phyloP scores from a whole-genome alignment of 2,329 filamentous ascomycete genomes.

The Coniella lustricola region DNA sequence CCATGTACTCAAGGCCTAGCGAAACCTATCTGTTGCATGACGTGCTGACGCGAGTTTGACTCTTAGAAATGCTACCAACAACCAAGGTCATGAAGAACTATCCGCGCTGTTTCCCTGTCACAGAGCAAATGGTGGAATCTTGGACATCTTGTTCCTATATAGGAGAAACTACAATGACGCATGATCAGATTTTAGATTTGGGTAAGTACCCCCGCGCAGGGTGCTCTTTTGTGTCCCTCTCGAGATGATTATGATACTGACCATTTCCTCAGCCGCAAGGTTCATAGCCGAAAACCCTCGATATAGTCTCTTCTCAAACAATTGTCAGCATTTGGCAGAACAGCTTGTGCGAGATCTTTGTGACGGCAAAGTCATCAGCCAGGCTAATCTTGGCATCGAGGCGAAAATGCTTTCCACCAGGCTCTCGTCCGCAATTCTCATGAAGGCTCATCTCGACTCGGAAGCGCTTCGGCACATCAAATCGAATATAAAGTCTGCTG shows the following conservation, averaged over 20 bases:
- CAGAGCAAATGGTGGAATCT: slow-evolving; percentile 21
- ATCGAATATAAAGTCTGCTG: slow-evolving; percentile 14
- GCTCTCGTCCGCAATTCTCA: slow-evolving; percentile 22
- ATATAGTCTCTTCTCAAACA: slow-evolving; percentile 26
- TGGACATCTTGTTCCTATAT: slow-evolving; percentile 27
- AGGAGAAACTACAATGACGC: slow-evolving; percentile 26
- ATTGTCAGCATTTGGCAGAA: slow-evolving; percentile 27
- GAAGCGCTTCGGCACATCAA: slow-evolving; percentile 11
- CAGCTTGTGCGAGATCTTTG: slow-evolving; percentile 25
- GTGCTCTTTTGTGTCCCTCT: not conserved
- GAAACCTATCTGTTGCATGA: not conserved
- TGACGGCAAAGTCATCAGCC: slow-evolving; percentile 25
- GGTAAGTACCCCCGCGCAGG: slow-evolving; percentile 18
- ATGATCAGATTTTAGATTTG: slow-evolving; percentile 24
- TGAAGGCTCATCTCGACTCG: slow-evolving; percentile 21
- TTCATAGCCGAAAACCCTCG: slow-evolving; percentile 25
- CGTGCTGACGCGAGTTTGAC: not conserved
- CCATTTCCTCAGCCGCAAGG: slow-evolving; percentile 17
- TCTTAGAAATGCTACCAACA: slow-evolving; percentile 13
- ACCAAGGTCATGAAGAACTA: slow-evolving; percentile 17
- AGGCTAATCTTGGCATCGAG: slow-evolving; percentile 26
- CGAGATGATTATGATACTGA: not conserved
- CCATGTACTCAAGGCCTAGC: no score
- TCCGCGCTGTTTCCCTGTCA: slow-evolving; percentile 24
- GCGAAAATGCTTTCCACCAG: slow-evolving; percentile 23